Percentiles rank a stretch among this genome's conserved stretches.
phyloP scores from a whole-genome alignment of 331 rosid genomes.

The Dryas integrifolia region DNA sequence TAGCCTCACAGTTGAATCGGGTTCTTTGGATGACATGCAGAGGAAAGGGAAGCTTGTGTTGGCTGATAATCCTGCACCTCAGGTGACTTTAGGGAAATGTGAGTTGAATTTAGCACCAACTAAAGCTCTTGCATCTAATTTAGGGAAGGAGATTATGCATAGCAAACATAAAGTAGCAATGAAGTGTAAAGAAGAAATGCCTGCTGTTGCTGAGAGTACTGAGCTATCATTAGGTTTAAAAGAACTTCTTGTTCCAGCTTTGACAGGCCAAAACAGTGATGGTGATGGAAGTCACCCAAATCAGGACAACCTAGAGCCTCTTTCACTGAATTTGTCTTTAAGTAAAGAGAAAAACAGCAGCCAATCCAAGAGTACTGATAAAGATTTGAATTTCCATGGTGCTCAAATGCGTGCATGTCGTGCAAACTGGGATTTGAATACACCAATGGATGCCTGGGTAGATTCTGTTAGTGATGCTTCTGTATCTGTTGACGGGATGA shows the following conservation, averaged over 20 bases:
- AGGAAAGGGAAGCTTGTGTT: conserved; percentile 35
- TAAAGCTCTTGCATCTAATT: conserved; percentile 41
- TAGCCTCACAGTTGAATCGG: conserved; percentile 18
- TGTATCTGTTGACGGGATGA: conserved; percentile 28
- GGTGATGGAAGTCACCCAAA: conserved; percentile 24
- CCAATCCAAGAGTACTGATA: conserved; percentile 30
- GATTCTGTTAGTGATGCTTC: conserved; percentile 44
- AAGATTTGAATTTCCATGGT: conserved; percentile 25
- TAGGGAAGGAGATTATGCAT: conserved; percentile 31
- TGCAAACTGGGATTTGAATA: conserved; percentile 97
- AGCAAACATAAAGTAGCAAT: conserved; percentile 27
- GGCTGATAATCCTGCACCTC: conserved; percentile 27
- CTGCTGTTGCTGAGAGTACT: conserved; percentile 38
- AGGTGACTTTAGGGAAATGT: conserved; percentile 33
- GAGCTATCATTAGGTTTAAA: conserved; percentile 47
- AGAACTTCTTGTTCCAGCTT: conserved; percentile 38
- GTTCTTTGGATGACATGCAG: conserved; percentile 35
- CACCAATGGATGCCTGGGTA: conserved; percentile 92
- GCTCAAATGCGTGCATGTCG: conserved; percentile 45
- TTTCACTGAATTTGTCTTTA: conserved; percentile 55
- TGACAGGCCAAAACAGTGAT: conserved; percentile 27
- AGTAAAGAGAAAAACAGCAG: conserved; percentile 42
- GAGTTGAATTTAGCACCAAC: conserved; percentile 48
- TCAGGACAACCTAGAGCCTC: conserved; percentile 37
- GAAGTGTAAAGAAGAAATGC: conserved; percentile 39